Conservation (phyloP, 768 basidiomycete species). For the Calvatia gigantea region DNA sequence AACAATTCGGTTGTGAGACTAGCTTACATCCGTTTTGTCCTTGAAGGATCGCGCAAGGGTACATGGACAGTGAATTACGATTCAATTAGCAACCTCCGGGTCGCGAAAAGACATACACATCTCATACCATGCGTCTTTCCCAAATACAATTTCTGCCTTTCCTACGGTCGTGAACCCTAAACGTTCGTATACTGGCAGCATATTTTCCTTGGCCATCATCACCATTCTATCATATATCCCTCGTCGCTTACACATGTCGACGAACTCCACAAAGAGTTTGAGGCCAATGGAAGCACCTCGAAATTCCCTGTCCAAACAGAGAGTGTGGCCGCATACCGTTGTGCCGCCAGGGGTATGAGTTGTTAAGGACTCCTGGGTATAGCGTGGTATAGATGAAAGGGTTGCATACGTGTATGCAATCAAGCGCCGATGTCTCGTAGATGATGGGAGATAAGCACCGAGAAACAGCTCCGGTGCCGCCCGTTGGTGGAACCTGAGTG, state of each 20-base stretch:
- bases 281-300: conserved; percentile 1
- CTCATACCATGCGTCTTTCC: conserved; percentile 7
- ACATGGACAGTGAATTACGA: too few relatives aligned
- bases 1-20: too few relatives aligned
- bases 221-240: conserved; percentile 7
- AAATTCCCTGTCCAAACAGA: conserved; percentile 4
- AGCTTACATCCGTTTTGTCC: too few relatives aligned
- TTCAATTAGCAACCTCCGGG: background rate
- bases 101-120: background rate
- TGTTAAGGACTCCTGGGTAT: conserved; percentile 1
- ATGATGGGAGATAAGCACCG: background rate
- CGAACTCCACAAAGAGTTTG: conserved; percentile 2
- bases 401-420: conserved; percentile 2
- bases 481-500: conserved; percentile 1
- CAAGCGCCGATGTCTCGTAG: background rate
- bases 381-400: background rate
- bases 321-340: background rate
- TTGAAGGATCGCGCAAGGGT: too few relatives aligned
- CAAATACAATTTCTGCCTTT: background rate
- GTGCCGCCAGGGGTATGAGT: background rate
- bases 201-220: background rate
- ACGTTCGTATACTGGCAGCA: background rate
- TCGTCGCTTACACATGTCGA: background rate
- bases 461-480: conserved; percentile 6
- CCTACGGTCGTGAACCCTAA: background rate